phyloP scores from a whole-genome alignment of 352 stramenopile genomes.

The Elongisporangium undulatum region DNA sequence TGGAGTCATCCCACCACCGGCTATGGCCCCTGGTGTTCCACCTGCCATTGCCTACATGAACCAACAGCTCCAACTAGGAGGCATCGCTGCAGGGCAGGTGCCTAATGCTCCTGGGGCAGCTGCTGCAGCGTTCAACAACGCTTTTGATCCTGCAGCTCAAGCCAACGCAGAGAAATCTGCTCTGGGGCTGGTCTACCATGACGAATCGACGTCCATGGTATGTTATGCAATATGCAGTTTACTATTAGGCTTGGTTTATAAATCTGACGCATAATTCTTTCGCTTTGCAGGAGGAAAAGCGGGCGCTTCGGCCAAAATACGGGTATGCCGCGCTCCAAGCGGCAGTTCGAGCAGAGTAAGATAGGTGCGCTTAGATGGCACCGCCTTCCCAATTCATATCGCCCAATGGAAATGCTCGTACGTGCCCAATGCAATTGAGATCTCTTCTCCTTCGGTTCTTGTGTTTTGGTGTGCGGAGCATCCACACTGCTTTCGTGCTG shows the following conservation, averaged over 20 bases:
- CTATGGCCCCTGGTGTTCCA: conserved; percentile 6
- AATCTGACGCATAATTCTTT: not conserved
- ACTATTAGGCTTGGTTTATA: not conserved
- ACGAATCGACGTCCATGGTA: conserved; percentile 61
- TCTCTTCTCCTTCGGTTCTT: not conserved
- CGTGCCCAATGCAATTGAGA: not conserved
- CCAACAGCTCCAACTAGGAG: conserved; percentile 11
- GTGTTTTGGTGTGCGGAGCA: conserved; percentile 3
- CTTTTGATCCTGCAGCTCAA: conserved; percentile 20
- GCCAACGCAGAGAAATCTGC: conserved; percentile 27
- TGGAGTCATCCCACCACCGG: conserved; percentile 6
- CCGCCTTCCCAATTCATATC: conserved; percentile 3
- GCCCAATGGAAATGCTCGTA: not conserved
- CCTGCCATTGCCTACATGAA: conserved; percentile 17
- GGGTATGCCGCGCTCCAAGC: conserved; percentile 46
- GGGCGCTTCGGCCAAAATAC: conserved; percentile 73
- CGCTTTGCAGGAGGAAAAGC: conserved; percentile 64
- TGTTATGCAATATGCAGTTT: not conserved
- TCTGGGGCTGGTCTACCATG: conserved; percentile 46
- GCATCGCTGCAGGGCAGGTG: conserved; percentile 4
- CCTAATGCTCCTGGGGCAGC: not conserved
- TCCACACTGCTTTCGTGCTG: conserved; percentile 9
- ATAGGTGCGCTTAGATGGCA: conserved; percentile 20
- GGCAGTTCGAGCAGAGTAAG: conserved; percentile 12
- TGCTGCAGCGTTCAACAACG: conserved; percentile 15